Evolutionary conservation across 805 yeast species (phyloP).

Genomic region (Saccharomycopsis amapae): DNA sequence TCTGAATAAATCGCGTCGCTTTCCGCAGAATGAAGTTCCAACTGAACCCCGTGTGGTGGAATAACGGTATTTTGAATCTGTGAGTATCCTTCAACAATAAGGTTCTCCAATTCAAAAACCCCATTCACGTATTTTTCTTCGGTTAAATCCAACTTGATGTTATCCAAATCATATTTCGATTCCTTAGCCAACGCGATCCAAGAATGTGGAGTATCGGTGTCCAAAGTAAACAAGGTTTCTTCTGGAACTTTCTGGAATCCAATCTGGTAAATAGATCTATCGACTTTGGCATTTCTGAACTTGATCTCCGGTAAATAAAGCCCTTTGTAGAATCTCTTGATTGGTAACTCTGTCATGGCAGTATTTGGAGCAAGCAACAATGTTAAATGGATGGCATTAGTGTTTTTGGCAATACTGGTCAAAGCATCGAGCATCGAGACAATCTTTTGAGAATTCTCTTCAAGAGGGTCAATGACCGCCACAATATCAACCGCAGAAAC

Average conservation of each 20-base stretch:
- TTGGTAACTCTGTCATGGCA: slow-evolving; percentile 33
- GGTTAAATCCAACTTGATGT: slow-evolving; percentile 41
- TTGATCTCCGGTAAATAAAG: slow-evolving; percentile 31
- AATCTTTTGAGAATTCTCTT: slow-evolving; percentile 59
- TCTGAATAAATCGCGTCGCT: slow-evolving; percentile 32
- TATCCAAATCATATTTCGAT: slow-evolving; percentile 55
- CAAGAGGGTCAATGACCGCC: slow-evolving; percentile 64
- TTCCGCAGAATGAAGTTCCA: slow-evolving; percentile 19
- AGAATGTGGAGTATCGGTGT: slow-evolving; percentile 51
- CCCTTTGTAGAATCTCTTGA: slow-evolving; percentile 54
- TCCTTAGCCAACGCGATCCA: slow-evolving; percentile 59
- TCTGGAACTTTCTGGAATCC: slow-evolving; percentile 44
- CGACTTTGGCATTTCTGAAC: slow-evolving; percentile 26
- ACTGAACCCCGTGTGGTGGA: slow-evolving; percentile 45
- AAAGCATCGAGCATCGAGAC: slow-evolving; percentile 42
- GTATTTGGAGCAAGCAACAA: slow-evolving; percentile 54
- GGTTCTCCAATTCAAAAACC: slow-evolving; percentile 41
- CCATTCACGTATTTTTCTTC: slow-evolving; percentile 34
- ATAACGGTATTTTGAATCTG: slow-evolving; percentile 42
- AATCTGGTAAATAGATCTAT: slow-evolving; percentile 22
- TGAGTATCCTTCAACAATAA: slow-evolving; percentile 57
- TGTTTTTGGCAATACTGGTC: slow-evolving; percentile 30
- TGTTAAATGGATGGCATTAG: slow-evolving; percentile 40
- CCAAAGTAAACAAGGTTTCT: slow-evolving; percentile 45
- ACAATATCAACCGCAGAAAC: slow-evolving; percentile 42